Evolutionary conservation across 805 yeast species (phyloP).

Genomic region (Brettanomyces anomalus): DNA sequence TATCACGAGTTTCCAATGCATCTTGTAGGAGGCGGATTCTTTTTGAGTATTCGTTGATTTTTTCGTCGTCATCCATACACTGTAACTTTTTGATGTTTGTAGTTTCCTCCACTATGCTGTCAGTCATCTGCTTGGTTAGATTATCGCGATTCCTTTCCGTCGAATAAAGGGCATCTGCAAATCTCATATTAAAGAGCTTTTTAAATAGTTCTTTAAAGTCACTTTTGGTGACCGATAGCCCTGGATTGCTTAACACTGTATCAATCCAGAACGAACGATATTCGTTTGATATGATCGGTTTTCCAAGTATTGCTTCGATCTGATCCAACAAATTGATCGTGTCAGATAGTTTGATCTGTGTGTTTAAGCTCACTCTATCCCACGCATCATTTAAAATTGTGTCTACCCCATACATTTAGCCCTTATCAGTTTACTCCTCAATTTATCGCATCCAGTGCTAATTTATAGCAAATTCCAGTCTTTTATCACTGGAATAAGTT

Average conservation of each 20-base stretch:
- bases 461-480: no score
- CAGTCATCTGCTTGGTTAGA: background rate
- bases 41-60: background rate
- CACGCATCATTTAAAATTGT: constrained; percentile 6
- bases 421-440: background rate
- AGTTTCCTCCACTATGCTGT: constrained; percentile 3
- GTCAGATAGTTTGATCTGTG: constrained; percentile 4
- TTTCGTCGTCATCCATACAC: background rate
- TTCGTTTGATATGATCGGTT: constrained; percentile 8
- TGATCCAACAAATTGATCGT: constrained; percentile 8
- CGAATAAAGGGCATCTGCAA: constrained; percentile 6
- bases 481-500: no score
- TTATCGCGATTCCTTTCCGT: background rate
- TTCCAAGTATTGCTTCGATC: constrained; percentile 6
- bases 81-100: background rate
- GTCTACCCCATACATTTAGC: background rate
- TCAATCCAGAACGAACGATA: constrained; percentile 12
- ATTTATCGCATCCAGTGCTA: no score
- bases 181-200: constrained; percentile 8
- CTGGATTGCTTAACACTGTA: constrained; percentile 9
- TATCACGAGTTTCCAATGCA: constrained; percentile 5
- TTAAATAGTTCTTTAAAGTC: constrained; percentile 12
- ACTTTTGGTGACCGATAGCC: constrained; percentile 3
- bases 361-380: constrained; percentile 2
- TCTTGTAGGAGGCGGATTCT: background rate